Percentiles rank a stretch among this genome's conserved stretches.
Conservation (phyloP, 2,329 filamentous ascomycete species). For the Aureobasidium vineae region DNA sequence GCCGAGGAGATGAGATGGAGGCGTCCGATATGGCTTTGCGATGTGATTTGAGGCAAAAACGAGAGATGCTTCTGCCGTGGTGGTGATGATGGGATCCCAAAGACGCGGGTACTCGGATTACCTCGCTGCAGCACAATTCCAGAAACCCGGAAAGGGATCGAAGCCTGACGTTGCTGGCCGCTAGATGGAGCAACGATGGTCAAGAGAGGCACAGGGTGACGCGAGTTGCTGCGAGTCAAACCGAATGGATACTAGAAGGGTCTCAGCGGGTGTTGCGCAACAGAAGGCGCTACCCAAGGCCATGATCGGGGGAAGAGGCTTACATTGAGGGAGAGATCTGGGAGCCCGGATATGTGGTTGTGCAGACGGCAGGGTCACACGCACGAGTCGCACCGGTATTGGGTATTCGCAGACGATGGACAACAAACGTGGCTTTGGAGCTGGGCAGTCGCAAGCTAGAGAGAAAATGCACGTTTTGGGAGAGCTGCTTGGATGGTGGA, state of each 20-base stretch:
- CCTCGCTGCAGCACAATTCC: constrained; percentile 17
- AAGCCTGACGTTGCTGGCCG: constrained; percentile 32
- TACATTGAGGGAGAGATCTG: constrained; percentile 38
- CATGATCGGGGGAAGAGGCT: constrained; percentile 35
- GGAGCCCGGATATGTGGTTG: constrained; percentile 48
- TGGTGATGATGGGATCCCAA: constrained; percentile 12
- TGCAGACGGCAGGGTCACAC: constrained; percentile 44
- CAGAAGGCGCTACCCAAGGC: constrained; percentile 39
- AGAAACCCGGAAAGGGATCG: constrained; percentile 28
- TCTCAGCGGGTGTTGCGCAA: constrained; percentile 41
- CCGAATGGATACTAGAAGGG: constrained; percentile 46
- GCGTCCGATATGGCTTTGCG: constrained; percentile 15
- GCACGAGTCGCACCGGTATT: constrained; percentile 26
- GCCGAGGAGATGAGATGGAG: constrained; percentile 11
- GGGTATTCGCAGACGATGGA: constrained; percentile 18
- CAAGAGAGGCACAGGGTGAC: constrained; percentile 36
- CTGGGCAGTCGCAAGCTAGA: constrained; percentile 25
- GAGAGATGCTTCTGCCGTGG: background rate
- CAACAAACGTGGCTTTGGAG: constrained; percentile 18
- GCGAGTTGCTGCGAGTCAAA: constrained; percentile 46
- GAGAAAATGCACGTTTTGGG: constrained; percentile 24
- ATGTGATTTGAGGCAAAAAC: constrained; percentile 15
- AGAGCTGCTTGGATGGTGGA: constrained; percentile 26
- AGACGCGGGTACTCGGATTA: constrained; percentile 13
- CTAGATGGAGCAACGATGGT: constrained; percentile 28